Conservation (phyloP, 1,284 basidiomycete species). For the Spongiforma sp. region DNA sequence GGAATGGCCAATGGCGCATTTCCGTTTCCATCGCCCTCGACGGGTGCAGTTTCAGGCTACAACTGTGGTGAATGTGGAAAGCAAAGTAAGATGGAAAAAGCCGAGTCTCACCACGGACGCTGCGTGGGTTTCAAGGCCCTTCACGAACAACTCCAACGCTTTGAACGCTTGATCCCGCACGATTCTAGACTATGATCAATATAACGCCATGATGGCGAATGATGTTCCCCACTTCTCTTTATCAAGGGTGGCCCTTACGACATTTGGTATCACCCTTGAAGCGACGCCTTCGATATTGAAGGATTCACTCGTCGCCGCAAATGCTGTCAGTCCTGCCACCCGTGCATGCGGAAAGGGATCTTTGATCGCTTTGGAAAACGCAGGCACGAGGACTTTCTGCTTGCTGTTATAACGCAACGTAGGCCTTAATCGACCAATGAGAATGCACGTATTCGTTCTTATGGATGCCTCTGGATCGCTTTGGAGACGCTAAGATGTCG, state of each 20-base stretch:
- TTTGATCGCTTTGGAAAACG: constrained; percentile 90
- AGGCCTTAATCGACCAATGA: constrained; percentile 91
- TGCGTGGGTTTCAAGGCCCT: constrained; percentile 81
- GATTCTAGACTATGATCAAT: constrained; percentile 53
- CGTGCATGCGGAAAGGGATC: constrained; percentile 94
- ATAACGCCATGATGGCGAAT: neutral
- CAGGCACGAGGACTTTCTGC: constrained; percentile 94
- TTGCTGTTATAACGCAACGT: constrained; percentile 88
- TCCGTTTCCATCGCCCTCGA: constrained; percentile 44
- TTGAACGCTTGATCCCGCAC: constrained; percentile 96
- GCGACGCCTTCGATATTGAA: constrained; percentile 92
- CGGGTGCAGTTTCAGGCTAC: constrained; percentile 72
- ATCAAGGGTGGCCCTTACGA: constrained; percentile 83
- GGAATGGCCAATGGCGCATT: constrained; percentile 39
- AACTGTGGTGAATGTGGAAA: neutral
- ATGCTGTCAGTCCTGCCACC: constrained; percentile 94
- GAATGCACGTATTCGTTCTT: constrained; percentile 96
- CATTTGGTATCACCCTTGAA: constrained; percentile 85
- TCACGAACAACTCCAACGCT: constrained; percentile 85
- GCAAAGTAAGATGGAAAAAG: neutral
- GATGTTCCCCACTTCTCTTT: constrained; percentile 75
- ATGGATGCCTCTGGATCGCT: constrained; percentile 93
- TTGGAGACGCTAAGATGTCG: constrained; percentile 93
- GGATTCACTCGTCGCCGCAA: constrained; percentile 94
- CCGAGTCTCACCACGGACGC: constrained; percentile 70